These are phyloP conservation scores for Gentiana dahurica DNA, from an alignment of 257 asterid genomes.

Conservation along the genomic window DNA sequence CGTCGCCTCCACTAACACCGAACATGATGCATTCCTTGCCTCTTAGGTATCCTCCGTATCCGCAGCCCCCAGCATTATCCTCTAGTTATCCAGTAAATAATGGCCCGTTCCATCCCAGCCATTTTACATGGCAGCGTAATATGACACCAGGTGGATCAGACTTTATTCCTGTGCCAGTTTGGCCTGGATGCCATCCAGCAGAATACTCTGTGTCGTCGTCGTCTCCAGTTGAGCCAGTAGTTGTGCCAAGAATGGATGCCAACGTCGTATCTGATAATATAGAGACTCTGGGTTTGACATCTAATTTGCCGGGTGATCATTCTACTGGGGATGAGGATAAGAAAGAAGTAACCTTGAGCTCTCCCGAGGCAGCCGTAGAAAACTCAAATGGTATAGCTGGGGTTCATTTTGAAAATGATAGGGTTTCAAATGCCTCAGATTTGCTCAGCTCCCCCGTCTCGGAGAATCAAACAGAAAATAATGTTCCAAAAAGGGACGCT, in stretches of 20 bases:
- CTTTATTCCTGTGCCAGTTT: slow-evolving; percentile 50
- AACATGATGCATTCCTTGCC: slow-evolving; percentile 86
- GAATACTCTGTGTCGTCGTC: slow-evolving; percentile 62
- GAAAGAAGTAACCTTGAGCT: slow-evolving; percentile 45
- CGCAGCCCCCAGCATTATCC: slow-evolving; percentile 62
- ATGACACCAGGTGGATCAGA: slow-evolving; percentile 48
- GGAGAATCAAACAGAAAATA: slow-evolving; percentile 23
- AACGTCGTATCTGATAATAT: slow-evolving; percentile 36
- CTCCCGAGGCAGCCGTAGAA: slow-evolving; percentile 42
- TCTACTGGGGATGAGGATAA: slow-evolving; percentile 45
- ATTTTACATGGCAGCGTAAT: slow-evolving; percentile 74
- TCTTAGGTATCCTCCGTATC: slow-evolving; percentile 66
- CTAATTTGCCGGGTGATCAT: slow-evolving; percentile 48
- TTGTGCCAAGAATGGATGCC: slow-evolving; percentile 29
- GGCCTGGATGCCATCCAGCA: slow-evolving; percentile 70
- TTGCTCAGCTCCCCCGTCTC: slow-evolving; percentile 27
- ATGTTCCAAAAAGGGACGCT: slow-evolving; percentile 34
- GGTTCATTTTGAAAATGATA: slow-evolving; percentile 28
- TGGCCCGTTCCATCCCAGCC: slow-evolving; percentile 61
- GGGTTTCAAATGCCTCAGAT: slow-evolving; percentile 26
- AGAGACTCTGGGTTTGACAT: slow-evolving; percentile 42
- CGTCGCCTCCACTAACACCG: slow-evolving; percentile 89
- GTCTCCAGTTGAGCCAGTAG: slow-evolving; percentile 46
- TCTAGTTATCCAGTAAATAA: slow-evolving; percentile 54
- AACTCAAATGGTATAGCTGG: slow-evolving; percentile 25